Conservation (phyloP, 192 early-diverging fungal species). For the Mortierella hygrophila region DNA sequence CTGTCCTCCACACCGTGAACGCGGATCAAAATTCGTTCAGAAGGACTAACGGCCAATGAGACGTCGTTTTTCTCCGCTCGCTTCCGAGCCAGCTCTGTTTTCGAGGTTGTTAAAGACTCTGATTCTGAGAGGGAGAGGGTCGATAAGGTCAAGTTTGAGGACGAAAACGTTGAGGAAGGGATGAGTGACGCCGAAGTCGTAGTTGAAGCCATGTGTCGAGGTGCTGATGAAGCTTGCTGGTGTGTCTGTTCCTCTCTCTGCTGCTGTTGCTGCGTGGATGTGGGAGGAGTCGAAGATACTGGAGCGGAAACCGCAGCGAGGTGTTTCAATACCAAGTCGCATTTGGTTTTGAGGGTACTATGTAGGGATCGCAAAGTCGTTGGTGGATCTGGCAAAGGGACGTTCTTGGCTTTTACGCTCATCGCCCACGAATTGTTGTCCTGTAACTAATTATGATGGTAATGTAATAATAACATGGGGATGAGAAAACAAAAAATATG, state of each 20-base stretch:
- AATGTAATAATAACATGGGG: neutral
- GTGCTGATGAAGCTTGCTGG: neutral
- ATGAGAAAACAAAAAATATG: neutral
- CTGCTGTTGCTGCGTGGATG: neutral
- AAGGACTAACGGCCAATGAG: neutral
- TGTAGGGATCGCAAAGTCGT: slow-evolving; percentile 3
- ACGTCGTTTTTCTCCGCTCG: neutral
- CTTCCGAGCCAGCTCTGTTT: neutral
- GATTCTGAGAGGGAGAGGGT: neutral
- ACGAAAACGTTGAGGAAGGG: neutral
- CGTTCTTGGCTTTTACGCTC: neutral
- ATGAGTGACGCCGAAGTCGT: neutral
- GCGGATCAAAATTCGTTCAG: neutral
- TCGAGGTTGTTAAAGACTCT: neutral
- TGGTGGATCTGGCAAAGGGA: slow-evolving; percentile 21
- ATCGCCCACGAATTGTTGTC: slow-evolving; percentile 16
- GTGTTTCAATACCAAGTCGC: slow-evolving; percentile 15
- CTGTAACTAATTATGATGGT: neutral
- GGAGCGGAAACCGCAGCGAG: slow-evolving; percentile 12
- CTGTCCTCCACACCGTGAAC: neutral
- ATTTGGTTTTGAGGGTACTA: slow-evolving; percentile 21
- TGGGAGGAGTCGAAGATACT: neutral
- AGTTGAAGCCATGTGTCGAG: neutral
- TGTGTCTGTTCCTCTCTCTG: neutral
- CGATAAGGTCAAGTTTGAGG: neutral